Evolutionary conservation across 345 rosid genomes (phyloP).

Genomic region (Reutealis trisperma): DNA sequence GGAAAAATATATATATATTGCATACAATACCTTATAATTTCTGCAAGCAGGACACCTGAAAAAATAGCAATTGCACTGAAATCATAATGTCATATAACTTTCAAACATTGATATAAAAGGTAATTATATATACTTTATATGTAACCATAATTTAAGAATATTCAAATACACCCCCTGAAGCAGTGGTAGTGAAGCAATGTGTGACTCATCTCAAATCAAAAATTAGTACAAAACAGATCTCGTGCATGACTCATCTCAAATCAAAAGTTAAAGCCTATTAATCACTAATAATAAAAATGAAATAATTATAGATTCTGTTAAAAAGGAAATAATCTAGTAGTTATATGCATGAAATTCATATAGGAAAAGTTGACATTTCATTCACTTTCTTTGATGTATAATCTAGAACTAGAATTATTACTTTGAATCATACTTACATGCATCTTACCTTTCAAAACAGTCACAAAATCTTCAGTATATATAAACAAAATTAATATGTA

Average conservation of each 20-base stretch:
- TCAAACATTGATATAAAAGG: neutral
- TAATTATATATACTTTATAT: neutral
- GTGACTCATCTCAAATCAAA: too few relatives aligned
- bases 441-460: neutral
- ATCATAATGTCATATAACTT: conserved; percentile 15
- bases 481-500: neutral
- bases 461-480: neutral
- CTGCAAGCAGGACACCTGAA: conserved; percentile 99
- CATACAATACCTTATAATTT: conserved; percentile 77
- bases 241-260: too few relatives aligned
- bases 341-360: neutral
- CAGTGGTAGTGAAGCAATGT: too few relatives aligned
- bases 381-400: neutral
- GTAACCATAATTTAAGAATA: too few relatives aligned
- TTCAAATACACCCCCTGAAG: too few relatives aligned
- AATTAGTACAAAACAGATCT: too few relatives aligned
- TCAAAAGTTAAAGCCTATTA: too few relatives aligned
- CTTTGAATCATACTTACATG: neutral
- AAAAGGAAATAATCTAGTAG: neutral
- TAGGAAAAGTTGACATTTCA: neutral
- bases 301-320: neutral
- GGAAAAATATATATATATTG: conserved; percentile 5
- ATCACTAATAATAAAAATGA: too few relatives aligned
- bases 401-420: neutral
- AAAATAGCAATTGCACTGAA: conserved; percentile 19